Percentiles rank a stretch among this genome's conserved stretches.
Evolutionary conservation across 2,329 filamentous ascomycete genomes (phyloP).

Genomic region (Colletotrichum liaoningense): DNA sequence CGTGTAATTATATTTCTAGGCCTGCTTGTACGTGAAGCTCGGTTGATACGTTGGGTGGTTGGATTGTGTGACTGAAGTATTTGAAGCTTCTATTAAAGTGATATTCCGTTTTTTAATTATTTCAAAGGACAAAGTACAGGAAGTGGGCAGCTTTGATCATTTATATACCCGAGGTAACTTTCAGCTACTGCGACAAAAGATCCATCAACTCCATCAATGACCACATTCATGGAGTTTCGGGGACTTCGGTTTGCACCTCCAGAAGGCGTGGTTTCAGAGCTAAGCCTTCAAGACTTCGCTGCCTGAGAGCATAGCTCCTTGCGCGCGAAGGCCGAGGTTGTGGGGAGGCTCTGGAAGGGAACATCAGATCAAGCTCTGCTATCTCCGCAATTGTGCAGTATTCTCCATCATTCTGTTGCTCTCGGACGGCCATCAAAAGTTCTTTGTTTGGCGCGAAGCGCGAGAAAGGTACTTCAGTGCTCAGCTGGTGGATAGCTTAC

Average conservation of each 20-base stretch:
- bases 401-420: not conserved
- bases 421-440: no score
- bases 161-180: not conserved
- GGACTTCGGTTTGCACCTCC: not conserved
- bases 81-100: not conserved
- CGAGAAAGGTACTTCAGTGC: not conserved
- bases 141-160: not conserved
- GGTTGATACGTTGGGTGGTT: not conserved
- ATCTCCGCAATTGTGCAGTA: not conserved
- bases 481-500: not conserved
- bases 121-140: no score
- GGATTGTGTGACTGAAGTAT: no score
- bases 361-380: not conserved
- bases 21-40: not conserved
- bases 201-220: not conserved
- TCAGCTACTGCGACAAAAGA: no score
- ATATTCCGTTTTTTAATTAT: no score
- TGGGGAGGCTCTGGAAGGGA: not conserved
- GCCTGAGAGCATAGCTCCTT: not conserved
- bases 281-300: not conserved
- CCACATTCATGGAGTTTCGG: not conserved
- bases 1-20: not conserved
- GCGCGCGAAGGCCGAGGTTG: constrained; percentile 25
- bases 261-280: not conserved
- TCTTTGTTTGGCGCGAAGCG: not conserved